Base-by-base conservation (phyloP, 2,329 filamentous ascomycete species). In the Emericellopsis atlantica region DNA sequence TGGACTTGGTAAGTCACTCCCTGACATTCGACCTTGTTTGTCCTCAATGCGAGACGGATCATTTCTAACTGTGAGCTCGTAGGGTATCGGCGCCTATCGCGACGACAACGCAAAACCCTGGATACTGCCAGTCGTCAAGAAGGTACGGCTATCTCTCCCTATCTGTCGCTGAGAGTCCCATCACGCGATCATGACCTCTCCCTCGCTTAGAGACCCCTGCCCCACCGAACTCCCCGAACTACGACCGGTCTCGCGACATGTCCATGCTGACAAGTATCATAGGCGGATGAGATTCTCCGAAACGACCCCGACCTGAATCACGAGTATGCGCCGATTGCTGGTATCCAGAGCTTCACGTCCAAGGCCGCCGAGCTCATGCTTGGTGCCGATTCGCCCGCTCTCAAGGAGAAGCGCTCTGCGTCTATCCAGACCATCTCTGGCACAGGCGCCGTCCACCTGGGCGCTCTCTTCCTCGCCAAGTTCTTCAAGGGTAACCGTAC, bases 311-410 rank as follows among this genome's bases (percentile, higher is more conserved):
- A 85, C 45, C 73, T 94, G 53, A 94, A 98, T 69, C 90, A 98
- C 71, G 92, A 98, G 74, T 98, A 98, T 66, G 86, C 93, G 45
- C 90, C 92, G 44, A 98, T 98, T 60, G 84, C 88, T 47, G 92
- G 92, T 56, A 74, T 96, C 44, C 66, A 81, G 42, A 74, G 81
- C 47, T 93, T 95, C 67, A 95, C 87, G 44, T 74, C 77, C 51
- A 93, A 92, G 57, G 89, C 92, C 21, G 86, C 90, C 59, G 89
- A 92, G 67, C 74, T 96, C 52, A 84, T 95, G 45, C 74, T 96
- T 26, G 89, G 92, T 49, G 62, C 65, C 48, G 76, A 84, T 51
- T 93, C 86, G 40, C 79, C 86, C 35, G 92, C 89, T 43, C 74
- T 95, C 55, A 69, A 73, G 50, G 86, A 96, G 57, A 86, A 89